Evolutionary conservation across 306 rosid species (phyloP).

Genomic region (Lablab purpureus): DNA sequence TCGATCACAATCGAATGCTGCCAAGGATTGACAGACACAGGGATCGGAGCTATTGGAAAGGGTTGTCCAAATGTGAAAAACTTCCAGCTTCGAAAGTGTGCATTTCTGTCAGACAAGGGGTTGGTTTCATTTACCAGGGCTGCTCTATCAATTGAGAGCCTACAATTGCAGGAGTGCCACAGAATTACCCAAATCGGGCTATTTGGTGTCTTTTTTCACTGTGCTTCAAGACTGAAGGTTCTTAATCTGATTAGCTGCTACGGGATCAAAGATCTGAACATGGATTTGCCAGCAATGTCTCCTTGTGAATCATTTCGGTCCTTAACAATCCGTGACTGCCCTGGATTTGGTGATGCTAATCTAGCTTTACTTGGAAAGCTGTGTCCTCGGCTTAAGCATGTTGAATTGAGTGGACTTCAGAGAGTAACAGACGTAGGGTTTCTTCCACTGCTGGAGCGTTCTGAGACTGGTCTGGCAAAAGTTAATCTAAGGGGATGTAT

Average conservation of each 20-base stretch:
- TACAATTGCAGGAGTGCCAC: slow-evolving; percentile 93
- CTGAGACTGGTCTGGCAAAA: slow-evolving; percentile 72
- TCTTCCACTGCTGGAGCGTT: slow-evolving; percentile 64
- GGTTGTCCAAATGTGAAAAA: slow-evolving; percentile 90
- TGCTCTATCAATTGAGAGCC: slow-evolving; percentile 77
- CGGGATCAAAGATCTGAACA: slow-evolving; percentile 73
- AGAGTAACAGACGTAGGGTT: slow-evolving; percentile 78
- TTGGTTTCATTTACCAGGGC: slow-evolving; percentile 73
- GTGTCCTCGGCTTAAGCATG: slow-evolving; percentile 71
- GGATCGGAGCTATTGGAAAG: slow-evolving; percentile 77
- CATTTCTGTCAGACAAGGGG: slow-evolving; percentile 78
- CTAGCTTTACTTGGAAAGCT: slow-evolving; percentile 72
- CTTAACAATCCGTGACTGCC: slow-evolving; percentile 73
- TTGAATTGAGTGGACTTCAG: slow-evolving; percentile 79
- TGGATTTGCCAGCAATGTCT: slow-evolving; percentile 53
- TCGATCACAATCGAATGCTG: slow-evolving; percentile 72
- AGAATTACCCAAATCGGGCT: slow-evolving; percentile 83
- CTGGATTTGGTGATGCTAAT: slow-evolving; percentile 78
- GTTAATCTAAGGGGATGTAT: slow-evolving; percentile 76
- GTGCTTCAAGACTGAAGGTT: slow-evolving; percentile 75
- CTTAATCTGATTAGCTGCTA: slow-evolving; percentile 72
- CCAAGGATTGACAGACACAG: slow-evolving; percentile 78
- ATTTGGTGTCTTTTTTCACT: slow-evolving; percentile 71
- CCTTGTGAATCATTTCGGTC: slow-evolving; percentile 65
- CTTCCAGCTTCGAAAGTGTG: slow-evolving; percentile 66